Base-by-base conservation (phyloP, 306 rosid species). In the Mimosa pudica region DNA sequence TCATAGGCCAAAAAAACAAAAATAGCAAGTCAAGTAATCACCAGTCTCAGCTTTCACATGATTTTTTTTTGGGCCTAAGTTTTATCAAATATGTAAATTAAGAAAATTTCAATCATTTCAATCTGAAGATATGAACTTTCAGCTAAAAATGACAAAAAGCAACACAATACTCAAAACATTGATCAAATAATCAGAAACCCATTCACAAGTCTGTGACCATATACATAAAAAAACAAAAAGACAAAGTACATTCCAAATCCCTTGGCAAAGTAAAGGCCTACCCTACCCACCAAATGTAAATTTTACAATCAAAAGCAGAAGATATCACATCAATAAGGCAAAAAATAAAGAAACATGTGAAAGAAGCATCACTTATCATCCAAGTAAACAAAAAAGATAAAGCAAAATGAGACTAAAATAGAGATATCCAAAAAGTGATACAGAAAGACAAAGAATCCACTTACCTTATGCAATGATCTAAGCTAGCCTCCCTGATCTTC, bases 351-450 rank as follows among this genome's bases (percentile, higher is more conserved):
- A 49, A 81, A 51, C 71, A 18, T 46, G 66, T 79, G 30, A 87
- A 90, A 84, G 97, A 90, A 84, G 97, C 89, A 92, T 92, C 98
- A 85, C 98, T 91, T 92, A 85, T 83, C 80, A 86, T 85, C 86
- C 89, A 94, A 89, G 97, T 62, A 92, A 92, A 87, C 86, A 81
- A 89, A 85, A 85, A 83, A 86, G 84, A 76, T 47, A 82, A 90
- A 87, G 87, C 76, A 71, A 80, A 87, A 84, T 70, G 84, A 69
- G 80, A 83, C 79, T 18, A 81, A 45, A 81, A 24, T 24, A 70
- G 79, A 83, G 78, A 18, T 73, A 63, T 77, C 80, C 55, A 12
- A 86, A 81, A 80, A 80, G 85, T 47, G 79, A 14, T 60, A 66
- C 75, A 81, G 79, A 78, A 13, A 81, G 79, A 79, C 79, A 84